Evolutionary conservation across 2,329 filamentous ascomycete genomes (phyloP), one percentile per base, ranked within the genome.

Genomic region (Reticulascus tulasneorum): DNA sequence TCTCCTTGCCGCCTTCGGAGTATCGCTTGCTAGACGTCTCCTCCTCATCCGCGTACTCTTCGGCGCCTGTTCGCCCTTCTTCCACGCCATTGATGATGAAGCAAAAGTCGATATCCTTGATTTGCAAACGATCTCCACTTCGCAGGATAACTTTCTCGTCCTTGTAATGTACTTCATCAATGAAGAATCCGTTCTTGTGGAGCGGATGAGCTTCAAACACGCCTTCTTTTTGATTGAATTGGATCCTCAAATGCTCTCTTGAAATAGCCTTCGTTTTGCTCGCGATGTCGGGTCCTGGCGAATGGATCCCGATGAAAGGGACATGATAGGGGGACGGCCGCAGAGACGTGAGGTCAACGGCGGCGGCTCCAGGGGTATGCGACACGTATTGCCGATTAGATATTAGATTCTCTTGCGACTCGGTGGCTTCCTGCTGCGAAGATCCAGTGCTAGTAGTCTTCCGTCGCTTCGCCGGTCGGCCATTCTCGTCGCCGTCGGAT

Each of bases 291-390:
- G 74, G 74, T 3, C 75, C 74, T 1, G 78, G 79, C 4, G 84
- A 85, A 55, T 89, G 85, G 28, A 90, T 86, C 22, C 78, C 77
- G 31, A 89, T 71, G 39, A 86, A 73, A 4, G 82, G 79, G 37
- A 79, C 75, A 38, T 79, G 71, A 42, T 74, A 60, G 0, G 78
- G 76, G 17, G 78, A 77, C 2, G 81, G 79, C 6, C 77, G 70
- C 29, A 84, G 64, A 15, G 69, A 71, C 9, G 69, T 69, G 24
- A 82, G 62, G 51, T 84, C 77, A 25, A 81, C 73, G 22, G 72
- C 71, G 12, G 70, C 74, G 10, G 75, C 73, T 18, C 74, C 75
- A 8, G 73, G 74, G 0, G 73, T 78, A 42, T 81, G 75, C 12
- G 74, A 73, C 19, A 79, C 66, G 48, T 80, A 78, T 52, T 81